Base-by-base conservation (phyloP, 1,284 basidiomycete genomes). In the Prillingera fragicola region DNA sequence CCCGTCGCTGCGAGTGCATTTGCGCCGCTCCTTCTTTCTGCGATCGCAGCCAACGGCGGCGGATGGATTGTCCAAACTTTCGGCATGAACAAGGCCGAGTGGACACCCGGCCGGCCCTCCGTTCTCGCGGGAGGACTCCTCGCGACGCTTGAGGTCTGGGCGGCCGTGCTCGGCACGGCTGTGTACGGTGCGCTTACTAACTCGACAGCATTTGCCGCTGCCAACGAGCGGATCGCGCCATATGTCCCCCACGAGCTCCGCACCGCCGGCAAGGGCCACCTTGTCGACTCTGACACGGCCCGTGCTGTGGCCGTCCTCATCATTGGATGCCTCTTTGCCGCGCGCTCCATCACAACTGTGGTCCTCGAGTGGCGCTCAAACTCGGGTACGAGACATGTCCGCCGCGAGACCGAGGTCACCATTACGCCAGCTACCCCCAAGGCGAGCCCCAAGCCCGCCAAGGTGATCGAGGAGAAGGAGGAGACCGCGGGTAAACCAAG, bases 121-220 rank as follows among this genome's bases (percentile, higher is more conserved):
- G 32, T 65, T 10, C 49, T 70, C 10, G 48, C 52, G 17, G 62
- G 62, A 12, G 61, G 63, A 4, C 12, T 54, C 1, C 36, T 59
- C 17, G 50, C 39, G 19, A 68, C 64, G 4, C 48, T 67, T 10
- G 68, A 70, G 38, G 48, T 64, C 3, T 67, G 63, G 63, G 58
- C 50, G 10, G 59, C 56, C 5, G 48, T 54, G 21, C 29, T 61
- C 9, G 50, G 46, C 5, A 52, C 49, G 1, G 8, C 62, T 2
- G 29, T 63, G 4, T 65, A 65, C 40, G 37, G 50, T 1, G 50
- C 56, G 1, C 41, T 67, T 13, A 52, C 52, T 9, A 34, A 48
- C 21, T 34, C 38, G 17, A 43, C 46, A 15, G 33, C 15, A n/a
- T n/a, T n/a, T n/a, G n/a, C n/a, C n/a, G n/a, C n/a, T n/a, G n/a